Conservation (phyloP, 257 asterid species). For the Fraxinus americana region DNA sequence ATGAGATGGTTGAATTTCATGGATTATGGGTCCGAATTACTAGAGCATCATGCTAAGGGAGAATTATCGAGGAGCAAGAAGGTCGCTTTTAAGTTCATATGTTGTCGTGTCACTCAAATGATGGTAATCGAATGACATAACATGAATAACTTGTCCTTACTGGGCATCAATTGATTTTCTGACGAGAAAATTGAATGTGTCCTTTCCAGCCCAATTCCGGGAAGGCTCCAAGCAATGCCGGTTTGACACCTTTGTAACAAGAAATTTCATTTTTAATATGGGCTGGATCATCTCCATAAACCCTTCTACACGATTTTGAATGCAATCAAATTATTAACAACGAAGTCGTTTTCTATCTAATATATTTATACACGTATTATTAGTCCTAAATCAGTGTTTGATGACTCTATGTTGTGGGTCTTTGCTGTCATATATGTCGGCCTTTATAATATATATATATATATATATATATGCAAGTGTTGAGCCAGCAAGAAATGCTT, state of each 20-base stretch:
- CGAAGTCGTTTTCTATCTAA: neutral
- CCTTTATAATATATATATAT: slow-evolving; percentile 17
- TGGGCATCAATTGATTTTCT: too few relatives aligned
- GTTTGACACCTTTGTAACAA: neutral
- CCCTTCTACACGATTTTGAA: slow-evolving; percentile 1
- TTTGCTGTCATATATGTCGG: slow-evolving; percentile 36
- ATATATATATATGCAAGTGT: slow-evolving; percentile 5
- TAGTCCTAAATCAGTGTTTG: slow-evolving; percentile 11
- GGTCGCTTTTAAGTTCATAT: too few relatives aligned
- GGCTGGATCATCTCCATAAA: neutral
- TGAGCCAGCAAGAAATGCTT: slow-evolving; percentile 21
- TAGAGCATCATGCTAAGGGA: too few relatives aligned
- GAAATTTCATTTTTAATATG: neutral
- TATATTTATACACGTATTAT: neutral
- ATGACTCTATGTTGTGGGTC: slow-evolving; percentile 29
- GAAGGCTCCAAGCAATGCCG: too few relatives aligned
- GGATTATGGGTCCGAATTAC: too few relatives aligned
- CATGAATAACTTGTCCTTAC: too few relatives aligned
- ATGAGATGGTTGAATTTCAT: too few relatives aligned
- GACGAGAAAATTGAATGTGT: too few relatives aligned
- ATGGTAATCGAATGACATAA: too few relatives aligned
- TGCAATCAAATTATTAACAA: neutral
- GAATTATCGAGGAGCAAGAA: too few relatives aligned
- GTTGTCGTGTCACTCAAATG: too few relatives aligned
- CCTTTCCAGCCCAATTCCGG: too few relatives aligned